Percentiles rank a stretch among this genome's conserved stretches.
Evolutionary conservation across 768 basidiomycete species (phyloP).

Genomic region (Bullera alba): DNA sequence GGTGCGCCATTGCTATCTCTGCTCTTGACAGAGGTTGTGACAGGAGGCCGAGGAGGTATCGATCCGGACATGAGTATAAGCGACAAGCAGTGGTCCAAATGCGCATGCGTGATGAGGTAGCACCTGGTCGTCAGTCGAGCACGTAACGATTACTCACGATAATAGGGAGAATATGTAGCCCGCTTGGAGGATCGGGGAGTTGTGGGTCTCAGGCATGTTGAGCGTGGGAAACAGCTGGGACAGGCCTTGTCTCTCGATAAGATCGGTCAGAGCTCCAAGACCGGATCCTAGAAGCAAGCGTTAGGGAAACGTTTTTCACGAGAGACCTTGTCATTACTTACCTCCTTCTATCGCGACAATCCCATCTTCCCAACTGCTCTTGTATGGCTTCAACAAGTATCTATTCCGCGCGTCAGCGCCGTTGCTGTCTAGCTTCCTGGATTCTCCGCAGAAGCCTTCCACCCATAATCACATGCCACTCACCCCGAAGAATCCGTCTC

Average conservation of each 20-base stretch:
- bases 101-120: slow-evolving; percentile 80
- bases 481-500: slow-evolving; percentile 85
- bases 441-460: too few relatives aligned
- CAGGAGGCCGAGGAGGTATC: slow-evolving; percentile 41
- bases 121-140: slow-evolving; percentile 51
- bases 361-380: slow-evolving; percentile 68
- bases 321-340: slow-evolving; percentile 46
- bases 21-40: too few relatives aligned
- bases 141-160: slow-evolving; percentile 24
- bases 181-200: slow-evolving; percentile 33
- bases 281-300: slow-evolving; percentile 61
- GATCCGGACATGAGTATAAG: slow-evolving; percentile 80
- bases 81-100: slow-evolving; percentile 81
- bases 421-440: too few relatives aligned
- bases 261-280: slow-evolving; percentile 63
- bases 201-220: slow-evolving; percentile 22
- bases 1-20: not conserved
- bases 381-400: slow-evolving; percentile 75
- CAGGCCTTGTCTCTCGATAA: slow-evolving; percentile 48
- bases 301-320: not conserved
- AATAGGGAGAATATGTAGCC: slow-evolving; percentile 42
- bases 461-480: slow-evolving; percentile 47
- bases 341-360: slow-evolving; percentile 82
- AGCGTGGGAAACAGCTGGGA: slow-evolving; percentile 16
- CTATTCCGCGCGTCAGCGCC: slow-evolving; percentile 48